These are phyloP conservation scores for Helotiales sp. DNA, from an alignment of 2,329 filamentous ascomycete species.

Conservation along the genomic window DNA sequence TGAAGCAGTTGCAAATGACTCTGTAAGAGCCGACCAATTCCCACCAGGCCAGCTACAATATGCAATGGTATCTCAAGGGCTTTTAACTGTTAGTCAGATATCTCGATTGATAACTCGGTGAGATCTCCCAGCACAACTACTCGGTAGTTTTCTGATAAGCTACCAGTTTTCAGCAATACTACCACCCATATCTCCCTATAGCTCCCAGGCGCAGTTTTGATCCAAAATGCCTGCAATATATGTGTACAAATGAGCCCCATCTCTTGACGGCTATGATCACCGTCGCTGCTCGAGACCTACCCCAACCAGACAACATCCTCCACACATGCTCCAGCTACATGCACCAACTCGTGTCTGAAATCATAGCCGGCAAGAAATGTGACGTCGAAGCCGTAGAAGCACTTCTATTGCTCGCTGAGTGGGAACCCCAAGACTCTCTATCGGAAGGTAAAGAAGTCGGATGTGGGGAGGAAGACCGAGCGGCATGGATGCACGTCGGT, in stretches of 20 bases:
- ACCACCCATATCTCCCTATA: conserved; percentile 71
- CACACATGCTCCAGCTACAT: conserved; percentile 69
- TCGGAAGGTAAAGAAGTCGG: conserved; percentile 60
- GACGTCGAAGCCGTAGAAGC: conserved; percentile 73
- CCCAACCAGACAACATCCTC: conserved; percentile 61
- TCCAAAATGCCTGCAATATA: conserved; percentile 56
- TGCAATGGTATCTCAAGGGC: conserved; percentile 23
- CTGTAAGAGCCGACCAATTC: neutral
- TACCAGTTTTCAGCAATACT: conserved; percentile 64
- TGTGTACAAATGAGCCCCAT: conserved; percentile 65
- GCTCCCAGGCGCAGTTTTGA: conserved; percentile 66
- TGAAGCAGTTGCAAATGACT: neutral
- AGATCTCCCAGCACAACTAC: neutral
- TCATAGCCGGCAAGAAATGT: conserved; percentile 68
- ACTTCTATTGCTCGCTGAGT: conserved; percentile 70
- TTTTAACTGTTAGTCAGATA: conserved; percentile 24
- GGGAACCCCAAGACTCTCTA: conserved; percentile 50
- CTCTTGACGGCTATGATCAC: conserved; percentile 71
- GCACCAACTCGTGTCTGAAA: conserved; percentile 67
- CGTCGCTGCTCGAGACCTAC: conserved; percentile 71
- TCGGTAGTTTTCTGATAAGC: conserved; percentile 47
- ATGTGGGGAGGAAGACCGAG: conserved; percentile 72
- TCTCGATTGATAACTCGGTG: conserved; percentile 21
- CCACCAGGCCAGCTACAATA: conserved; percentile 23
- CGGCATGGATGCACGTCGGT: conserved; percentile 77